Base-by-base conservation (phyloP, 805 yeast genomes). In the Candida maltosa region DNA sequence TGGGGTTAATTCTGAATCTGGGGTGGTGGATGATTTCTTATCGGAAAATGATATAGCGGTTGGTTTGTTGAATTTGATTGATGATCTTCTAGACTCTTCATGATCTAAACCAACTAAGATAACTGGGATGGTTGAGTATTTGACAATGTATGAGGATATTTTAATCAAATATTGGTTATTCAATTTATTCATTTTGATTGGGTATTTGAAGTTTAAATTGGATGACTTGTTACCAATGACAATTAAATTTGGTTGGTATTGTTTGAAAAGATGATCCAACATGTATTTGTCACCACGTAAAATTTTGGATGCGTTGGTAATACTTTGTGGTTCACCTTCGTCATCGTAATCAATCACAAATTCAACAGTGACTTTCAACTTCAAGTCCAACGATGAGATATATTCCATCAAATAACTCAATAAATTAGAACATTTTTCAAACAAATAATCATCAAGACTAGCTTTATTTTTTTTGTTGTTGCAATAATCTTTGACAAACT, bases 141-240 rank as follows among this genome's bases (percentile, higher is more conserved):
- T 62, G 24, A 67, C 45, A 30, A 62, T 40, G 42, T 62, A 67
- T 21, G 69, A 61, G 10, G 63, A 52, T 23, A 65, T 48, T 39
- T 63, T 65, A 31, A 67, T 47, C 34, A 66, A 45, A 34, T 47
- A 64, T 31, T 52, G 55, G 14, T 45, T 12, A 16, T 20, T 26
- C n/a, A 42, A 21, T 43, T 37, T 37, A 34, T 49, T 51, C 35
- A 58, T 38, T 33, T 58, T 56, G 10, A 55, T 41, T 2, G 70
- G 70, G 40, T 68, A 68, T 44, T 63, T 63, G 52, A 66, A 68
- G 46, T 67, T 68, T 38, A 65, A 48, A 45, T 61, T 67, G 20
- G 65, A 49, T n/a, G 62, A 52, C 34, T 56, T 60, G 40, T 60
- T 66, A 2, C 73, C 70, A 29, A 62, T 37, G 2, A 66, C 45